Evolutionary conservation across 2,329 filamentous ascomycete species (phyloP).

Genomic region (Alternaria brassicae): DNA sequence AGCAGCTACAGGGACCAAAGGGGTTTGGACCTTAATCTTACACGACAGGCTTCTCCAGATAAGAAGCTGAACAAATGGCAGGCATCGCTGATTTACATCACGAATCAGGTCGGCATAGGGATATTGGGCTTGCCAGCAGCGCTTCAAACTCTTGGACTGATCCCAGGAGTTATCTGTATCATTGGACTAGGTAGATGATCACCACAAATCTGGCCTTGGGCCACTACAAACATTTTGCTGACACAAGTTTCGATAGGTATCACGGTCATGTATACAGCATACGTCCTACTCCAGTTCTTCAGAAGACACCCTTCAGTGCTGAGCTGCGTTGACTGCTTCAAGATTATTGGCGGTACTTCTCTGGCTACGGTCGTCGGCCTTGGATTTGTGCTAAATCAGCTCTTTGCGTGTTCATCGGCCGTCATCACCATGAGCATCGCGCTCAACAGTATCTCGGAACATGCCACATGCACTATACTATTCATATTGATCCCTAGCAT

Average conservation of each 20-base stretch:
- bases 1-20: background rate
- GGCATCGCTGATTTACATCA: slow-evolving; percentile 23
- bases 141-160: slow-evolving; percentile 27
- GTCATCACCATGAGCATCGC: slow-evolving; percentile 56
- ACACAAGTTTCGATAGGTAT: background rate
- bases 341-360: slow-evolving; percentile 11
- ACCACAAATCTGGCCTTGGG: background rate
- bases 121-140: slow-evolving; percentile 25
- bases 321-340: slow-evolving; percentile 13
- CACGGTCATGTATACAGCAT: slow-evolving; percentile 20
- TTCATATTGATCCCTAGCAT: slow-evolving; percentile 65
- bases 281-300: slow-evolving; percentile 24
- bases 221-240: background rate
- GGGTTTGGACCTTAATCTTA: background rate
- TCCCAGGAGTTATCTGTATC: slow-evolving; percentile 26
- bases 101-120: slow-evolving; percentile 28
- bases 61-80: background rate
- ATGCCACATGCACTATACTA: slow-evolving; percentile 67
- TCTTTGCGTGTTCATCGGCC: slow-evolving; percentile 16
- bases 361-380: slow-evolving; percentile 11
- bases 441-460: slow-evolving; percentile 66
- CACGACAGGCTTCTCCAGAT: background rate
- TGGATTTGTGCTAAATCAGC: slow-evolving; percentile 18
- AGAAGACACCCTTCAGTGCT: slow-evolving; percentile 17
- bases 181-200: background rate